Evolutionary conservation across 2,329 filamentous ascomycete species (phyloP), one percentile per base, ranked within the genome.

Genomic region (Alternaria sp.): DNA sequence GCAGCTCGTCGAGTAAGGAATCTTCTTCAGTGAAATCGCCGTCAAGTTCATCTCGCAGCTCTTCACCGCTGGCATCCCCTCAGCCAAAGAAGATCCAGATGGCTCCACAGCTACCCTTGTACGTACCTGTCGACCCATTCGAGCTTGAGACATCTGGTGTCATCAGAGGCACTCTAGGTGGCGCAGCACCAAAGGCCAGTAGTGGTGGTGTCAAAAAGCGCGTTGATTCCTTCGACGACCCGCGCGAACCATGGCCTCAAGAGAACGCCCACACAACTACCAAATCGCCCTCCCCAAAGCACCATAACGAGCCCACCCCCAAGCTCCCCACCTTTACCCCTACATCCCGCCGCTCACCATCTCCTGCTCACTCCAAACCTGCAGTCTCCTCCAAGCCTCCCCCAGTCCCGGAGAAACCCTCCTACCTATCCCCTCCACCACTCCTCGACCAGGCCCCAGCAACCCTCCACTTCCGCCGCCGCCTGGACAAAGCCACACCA

Each of bases 401-500:
- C 54, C 12, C 53, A 49, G 12, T 63, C 17, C 61, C 61, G 49
- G 28, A 52, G 17, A 59, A 61, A 17, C 54, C 62, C 50, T 44
- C 53, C n/a, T 50, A 61, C 19, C 57, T 65, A 15, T 56, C 61
- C 44, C 61, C 66, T 11, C 47, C 61, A 26, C 57, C 61, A 17
- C 52, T 59, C 17, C 56, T 62, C 25, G 58, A 57, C 45, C 55
- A 58, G 40, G 49, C 61, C 1, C 55, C 59, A 12, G 43, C 61
- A 10, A 59, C 59, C 13, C 32, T 59, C 49, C 53, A 53, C 56
- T 45, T 71, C 11, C 70, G 70, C 19, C 75, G 79, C 25, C 68
- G 75, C 59, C 63, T 74, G 9, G 77, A 81, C 45, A 79, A 79
- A 52, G 57, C 66, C 0, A 82, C 80, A 3, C 79, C 76, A 7